Evolutionary conservation across 768 basidiomycete genomes (phyloP).

Genomic region (Lactarius hatsudake): DNA sequence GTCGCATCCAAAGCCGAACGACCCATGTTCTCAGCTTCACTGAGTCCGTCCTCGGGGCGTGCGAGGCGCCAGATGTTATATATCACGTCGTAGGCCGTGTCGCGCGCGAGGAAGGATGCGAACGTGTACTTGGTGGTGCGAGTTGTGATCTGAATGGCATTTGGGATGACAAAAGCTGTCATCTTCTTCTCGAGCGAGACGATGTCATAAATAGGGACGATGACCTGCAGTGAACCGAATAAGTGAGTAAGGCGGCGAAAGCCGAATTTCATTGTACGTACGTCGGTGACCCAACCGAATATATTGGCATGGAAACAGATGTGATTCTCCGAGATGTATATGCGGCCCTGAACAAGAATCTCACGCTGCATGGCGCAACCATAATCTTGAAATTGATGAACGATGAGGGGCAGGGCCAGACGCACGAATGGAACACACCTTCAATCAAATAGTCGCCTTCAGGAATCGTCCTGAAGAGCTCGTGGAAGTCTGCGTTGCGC

Average conservation of each 20-base stretch:
- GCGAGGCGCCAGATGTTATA: constrained; percentile 93
- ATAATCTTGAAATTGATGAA: constrained; percentile 63
- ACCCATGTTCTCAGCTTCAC: constrained; percentile 15
- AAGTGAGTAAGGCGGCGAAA: background rate
- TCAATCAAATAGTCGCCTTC: constrained; percentile 98
- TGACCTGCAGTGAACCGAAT: constrained; percentile 50
- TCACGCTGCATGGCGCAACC: constrained; percentile 96
- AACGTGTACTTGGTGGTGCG: constrained; percentile 85
- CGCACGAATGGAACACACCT: constrained; percentile 49
- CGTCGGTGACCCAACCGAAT: constrained; percentile 98
- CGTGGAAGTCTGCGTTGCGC: constrained; percentile 94
- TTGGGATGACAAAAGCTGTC: constrained; percentile 97
- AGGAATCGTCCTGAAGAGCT: constrained; percentile 82
- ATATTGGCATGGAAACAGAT: constrained; percentile 99
- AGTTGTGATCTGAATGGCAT: constrained; percentile 89
- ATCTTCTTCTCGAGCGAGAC: constrained; percentile 90
- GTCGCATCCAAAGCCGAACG: constrained; percentile 16
- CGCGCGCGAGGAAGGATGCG: constrained; percentile 93
- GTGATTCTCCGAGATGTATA: constrained; percentile 98
- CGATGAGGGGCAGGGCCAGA: background rate
- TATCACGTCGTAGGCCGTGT: constrained; percentile 95
- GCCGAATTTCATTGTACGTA: constrained; percentile 42
- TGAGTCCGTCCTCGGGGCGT: constrained; percentile 55
- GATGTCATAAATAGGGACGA: constrained; percentile 86
- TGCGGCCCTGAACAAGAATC: constrained; percentile 91